Evolutionary conservation across 306 rosid species (phyloP).

Genomic region (Cucumis sativus): DNA sequence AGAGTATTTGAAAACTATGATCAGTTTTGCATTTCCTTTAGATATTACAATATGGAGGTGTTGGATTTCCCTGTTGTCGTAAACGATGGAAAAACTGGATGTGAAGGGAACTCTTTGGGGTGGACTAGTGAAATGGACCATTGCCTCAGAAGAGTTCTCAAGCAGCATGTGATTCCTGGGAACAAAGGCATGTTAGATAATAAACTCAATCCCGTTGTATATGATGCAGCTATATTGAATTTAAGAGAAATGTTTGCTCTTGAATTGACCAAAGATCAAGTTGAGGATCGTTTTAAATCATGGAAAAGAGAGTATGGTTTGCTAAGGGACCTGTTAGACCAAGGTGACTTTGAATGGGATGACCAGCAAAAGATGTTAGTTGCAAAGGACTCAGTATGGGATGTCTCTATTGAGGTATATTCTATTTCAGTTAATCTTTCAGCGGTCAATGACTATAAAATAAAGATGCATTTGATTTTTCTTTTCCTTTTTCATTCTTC

Average conservation of each 20-base stretch:
- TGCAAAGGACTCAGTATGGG: conserved; percentile 36
- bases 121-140: conserved; percentile 50
- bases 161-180: conserved; percentile 34
- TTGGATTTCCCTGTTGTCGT: conserved; percentile 19
- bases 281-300: conserved; percentile 37
- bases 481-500: not conserved
- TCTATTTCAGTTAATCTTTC: not conserved
- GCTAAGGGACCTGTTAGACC: conserved; percentile 24
- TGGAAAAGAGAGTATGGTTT: conserved; percentile 33
- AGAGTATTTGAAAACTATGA: conserved; percentile 38
- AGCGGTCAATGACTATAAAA: not conserved
- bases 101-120: conserved; percentile 23
- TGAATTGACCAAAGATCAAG: conserved; percentile 31
- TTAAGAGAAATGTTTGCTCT: conserved; percentile 29
- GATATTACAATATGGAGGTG: conserved; percentile 20
- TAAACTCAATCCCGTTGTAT: conserved; percentile 30
- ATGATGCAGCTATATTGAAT: conserved; percentile 33
- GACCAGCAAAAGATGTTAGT: conserved; percentile 30
- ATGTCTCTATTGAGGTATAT: conserved; percentile 36
- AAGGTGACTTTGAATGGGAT: conserved; percentile 42
- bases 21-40: conserved; percentile 30
- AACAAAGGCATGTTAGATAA: conserved; percentile 27
- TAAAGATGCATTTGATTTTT: not conserved
- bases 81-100: conserved; percentile 19
- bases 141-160: conserved; percentile 29